These are phyloP conservation scores for Diatrype stigma DNA, from an alignment of 2,329 filamentous ascomycete genomes.

Conservation along the genomic window DNA sequence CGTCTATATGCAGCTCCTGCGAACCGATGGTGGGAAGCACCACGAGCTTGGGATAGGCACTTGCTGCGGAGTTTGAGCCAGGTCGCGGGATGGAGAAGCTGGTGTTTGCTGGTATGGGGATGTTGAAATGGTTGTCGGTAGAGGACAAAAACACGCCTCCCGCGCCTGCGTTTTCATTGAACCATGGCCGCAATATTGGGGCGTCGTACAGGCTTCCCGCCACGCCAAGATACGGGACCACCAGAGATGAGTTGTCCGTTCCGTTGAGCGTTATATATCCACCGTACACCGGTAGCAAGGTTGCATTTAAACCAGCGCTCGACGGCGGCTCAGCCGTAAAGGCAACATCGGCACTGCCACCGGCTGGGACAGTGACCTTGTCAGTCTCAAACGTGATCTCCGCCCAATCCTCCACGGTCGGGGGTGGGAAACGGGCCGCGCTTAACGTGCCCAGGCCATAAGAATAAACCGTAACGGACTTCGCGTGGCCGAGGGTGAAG, in stretches of 20 bases:
- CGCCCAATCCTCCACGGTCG: conserved; percentile 9
- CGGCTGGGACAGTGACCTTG: conserved; percentile 16
- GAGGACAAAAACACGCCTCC: not conserved
- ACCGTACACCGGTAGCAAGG: conserved; percentile 37
- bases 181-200: conserved; percentile 1
- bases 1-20: not conserved
- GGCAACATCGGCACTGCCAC: conserved; percentile 9
- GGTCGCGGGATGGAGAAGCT: conserved; percentile 3
- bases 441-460: conserved; percentile 11
- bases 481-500: conserved; percentile 33
- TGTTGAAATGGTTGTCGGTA: not conserved
- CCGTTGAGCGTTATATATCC: conserved; percentile 39
- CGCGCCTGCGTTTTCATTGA: not conserved
- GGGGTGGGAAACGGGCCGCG: conserved; percentile 9
- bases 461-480: conserved; percentile 35
- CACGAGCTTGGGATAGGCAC: not conserved
- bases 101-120: not conserved
- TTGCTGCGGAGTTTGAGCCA: not conserved
- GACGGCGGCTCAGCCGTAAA: conserved; percentile 17
- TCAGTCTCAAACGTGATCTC: conserved; percentile 11
- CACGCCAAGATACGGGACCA: conserved; percentile 39
- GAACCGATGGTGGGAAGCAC: not conserved
- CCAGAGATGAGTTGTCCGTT: conserved; percentile 32
- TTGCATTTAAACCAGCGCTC: conserved; percentile 26
- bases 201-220: conserved; percentile 25